Conservation (phyloP, 2,329 filamentous ascomycete species). For the Fusarium caatingaense region DNA sequence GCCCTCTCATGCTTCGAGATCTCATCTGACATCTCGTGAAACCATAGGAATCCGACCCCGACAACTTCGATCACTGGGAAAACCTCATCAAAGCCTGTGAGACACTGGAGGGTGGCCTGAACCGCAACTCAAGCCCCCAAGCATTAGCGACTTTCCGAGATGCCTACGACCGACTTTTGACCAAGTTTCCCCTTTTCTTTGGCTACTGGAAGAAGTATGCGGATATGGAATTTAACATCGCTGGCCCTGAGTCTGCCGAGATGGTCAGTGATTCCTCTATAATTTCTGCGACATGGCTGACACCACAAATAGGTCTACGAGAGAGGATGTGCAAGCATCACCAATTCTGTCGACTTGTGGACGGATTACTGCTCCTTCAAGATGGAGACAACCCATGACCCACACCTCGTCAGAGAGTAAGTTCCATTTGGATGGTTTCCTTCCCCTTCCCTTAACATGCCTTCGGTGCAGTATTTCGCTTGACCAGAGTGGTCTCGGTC, state of each 20-base stretch:
- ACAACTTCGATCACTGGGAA: conserved; percentile 96
- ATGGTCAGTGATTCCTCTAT: conserved; percentile 72
- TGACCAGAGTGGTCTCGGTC: conserved; percentile 56
- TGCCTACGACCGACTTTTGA: conserved; percentile 90
- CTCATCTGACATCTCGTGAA: conserved; percentile 39
- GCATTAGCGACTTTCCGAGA: conserved; percentile 88
- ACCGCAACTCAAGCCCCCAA: conserved; percentile 95
- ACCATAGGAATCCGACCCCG: conserved; percentile 73
- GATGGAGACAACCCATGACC: conserved; percentile 94
- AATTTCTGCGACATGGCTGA: conserved; percentile 18
- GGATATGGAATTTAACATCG: conserved; percentile 95
- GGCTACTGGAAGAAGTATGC: conserved; percentile 99
- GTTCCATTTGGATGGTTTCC: conserved; percentile 75
- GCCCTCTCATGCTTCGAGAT: not conserved
- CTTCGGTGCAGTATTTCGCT: conserved; percentile 58
- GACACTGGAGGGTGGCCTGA: conserved; percentile 89
- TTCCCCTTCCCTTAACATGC: conserved; percentile 75
- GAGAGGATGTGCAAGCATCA: conserved; percentile 91
- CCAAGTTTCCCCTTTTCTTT: conserved; percentile 94
- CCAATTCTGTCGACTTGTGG: conserved; percentile 96
- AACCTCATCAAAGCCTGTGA: conserved; percentile 87
- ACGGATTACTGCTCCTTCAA: conserved; percentile 98
- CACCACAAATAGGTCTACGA: conserved; percentile 81
- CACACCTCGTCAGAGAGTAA: conserved; percentile 99
- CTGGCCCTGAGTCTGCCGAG: conserved; percentile 95